phyloP scores from a whole-genome alignment of 2,329 filamentous ascomycete genomes.

The Curvularia eragrostidis region DNA sequence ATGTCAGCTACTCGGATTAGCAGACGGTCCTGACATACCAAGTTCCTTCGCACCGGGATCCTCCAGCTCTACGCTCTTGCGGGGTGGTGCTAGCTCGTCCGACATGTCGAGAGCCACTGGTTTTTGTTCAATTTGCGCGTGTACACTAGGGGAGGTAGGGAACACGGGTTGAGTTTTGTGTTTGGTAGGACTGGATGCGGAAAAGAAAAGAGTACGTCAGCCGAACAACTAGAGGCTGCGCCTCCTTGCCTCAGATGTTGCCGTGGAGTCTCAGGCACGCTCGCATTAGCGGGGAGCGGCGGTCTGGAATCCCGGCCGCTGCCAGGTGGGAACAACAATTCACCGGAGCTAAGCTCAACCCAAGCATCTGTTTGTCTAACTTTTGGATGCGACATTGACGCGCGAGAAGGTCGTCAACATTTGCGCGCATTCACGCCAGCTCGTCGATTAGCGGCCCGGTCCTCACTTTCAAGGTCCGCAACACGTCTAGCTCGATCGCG shows the following conservation, averaged over 20 bases:
- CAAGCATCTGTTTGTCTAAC: conserved; percentile 36
- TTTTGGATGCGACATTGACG: conserved; percentile 37
- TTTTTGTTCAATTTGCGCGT: background rate
- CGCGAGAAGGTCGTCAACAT: conserved; percentile 26
- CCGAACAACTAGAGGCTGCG: conserved; percentile 22
- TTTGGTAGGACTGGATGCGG: conserved; percentile 1
- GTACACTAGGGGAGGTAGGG: background rate
- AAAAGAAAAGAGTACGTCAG: background rate
- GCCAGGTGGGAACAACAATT: conserved; percentile 33
- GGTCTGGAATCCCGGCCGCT: conserved; percentile 20
- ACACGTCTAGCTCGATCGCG: conserved; percentile 6
- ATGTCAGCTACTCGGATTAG: background rate
- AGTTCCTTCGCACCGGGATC: conserved; percentile 64
- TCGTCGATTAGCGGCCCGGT: conserved; percentile 8
- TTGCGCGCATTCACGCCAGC: conserved; percentile 17
- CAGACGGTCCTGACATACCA: conserved; percentile 50
- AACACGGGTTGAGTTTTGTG: background rate
- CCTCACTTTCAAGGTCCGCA: conserved; percentile 1
- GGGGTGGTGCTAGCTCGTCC: conserved; percentile 60
- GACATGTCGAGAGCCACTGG: conserved; percentile 37
- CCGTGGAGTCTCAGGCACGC: conserved; percentile 31
- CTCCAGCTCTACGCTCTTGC: conserved; percentile 62
- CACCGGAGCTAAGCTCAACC: conserved; percentile 29
- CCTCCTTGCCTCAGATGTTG: conserved; percentile 25
- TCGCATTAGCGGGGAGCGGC: conserved; percentile 23